Evolutionary conservation across 2,329 filamentous ascomycete genomes (phyloP), one percentile per base, ranked within the genome.

Genomic region (Fusarium anthophilum): DNA sequence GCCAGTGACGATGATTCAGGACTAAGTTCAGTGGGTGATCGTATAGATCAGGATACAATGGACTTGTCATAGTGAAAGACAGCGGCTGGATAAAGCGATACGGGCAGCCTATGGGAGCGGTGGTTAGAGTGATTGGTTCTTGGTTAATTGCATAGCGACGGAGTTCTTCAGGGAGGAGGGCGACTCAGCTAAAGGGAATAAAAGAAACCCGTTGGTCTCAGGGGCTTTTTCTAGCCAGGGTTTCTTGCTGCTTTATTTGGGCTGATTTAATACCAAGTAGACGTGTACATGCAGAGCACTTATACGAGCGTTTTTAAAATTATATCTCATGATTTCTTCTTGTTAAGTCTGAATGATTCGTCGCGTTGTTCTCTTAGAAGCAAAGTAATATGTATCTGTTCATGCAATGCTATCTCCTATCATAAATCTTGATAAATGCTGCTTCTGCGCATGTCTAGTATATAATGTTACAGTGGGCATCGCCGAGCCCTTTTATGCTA

Each of bases 1-100:
- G 37, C 70, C 9, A 77, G 70, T 41, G 76, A 79, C 86, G 38
- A 83, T 83, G 24, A 90, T 70, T 90, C 88, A 6, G 87, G 87
- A 3, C 81, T 91, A 14, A 90, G 89, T 72, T 91, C 89, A 8
- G 83, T 91, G 5, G 87, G 86, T 6, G 88, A 89, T 68, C 79
- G 82, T 54, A 78, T 84, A 39, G 83, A 85, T 56, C 83, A 81
- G 41, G 82, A 85, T 28, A 84, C 83, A 32, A 88, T 89, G 85
- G 85, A 87, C 60, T 72, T 86, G 71, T 83, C 81, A 53, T 84
- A 32, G 44, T 18, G n/a, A 24, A 80, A 72, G 47, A 66, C 24
- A 35, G 26, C 47, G 18, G 26, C 24, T n/a, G 30, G 51, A 28
- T 22, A 37, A n/a, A 43, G n/a, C 12, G 22, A 28, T 18, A 18